These are phyloP conservation scores for Fusarium sp. DNA, from an alignment of 2,329 filamentous ascomycete species.

Conservation along the genomic window DNA sequence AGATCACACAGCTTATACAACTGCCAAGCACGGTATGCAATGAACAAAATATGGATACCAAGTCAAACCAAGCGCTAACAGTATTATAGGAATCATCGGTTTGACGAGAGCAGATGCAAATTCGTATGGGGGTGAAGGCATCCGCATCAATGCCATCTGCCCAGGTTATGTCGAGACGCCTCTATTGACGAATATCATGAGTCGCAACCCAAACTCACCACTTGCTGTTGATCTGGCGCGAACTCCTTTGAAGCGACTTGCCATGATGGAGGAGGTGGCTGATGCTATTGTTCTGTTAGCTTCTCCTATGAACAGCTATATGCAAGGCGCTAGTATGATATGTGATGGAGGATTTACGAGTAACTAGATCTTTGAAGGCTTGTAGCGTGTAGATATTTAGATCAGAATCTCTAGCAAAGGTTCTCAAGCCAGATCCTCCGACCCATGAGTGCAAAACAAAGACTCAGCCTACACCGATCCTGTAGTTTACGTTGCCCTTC, in stretches of 20 bases:
- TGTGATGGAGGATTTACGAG: conserved; percentile 59
- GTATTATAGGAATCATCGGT: conserved; percentile 54
- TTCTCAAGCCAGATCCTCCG: not conserved
- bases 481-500: too few relatives aligned
- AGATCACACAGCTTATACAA: conserved; percentile 59
- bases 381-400: too few relatives aligned
- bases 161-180: conserved; percentile 62
- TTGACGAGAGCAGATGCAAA: conserved; percentile 65
- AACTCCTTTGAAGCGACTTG: conserved; percentile 61
- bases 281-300: conserved; percentile 64
- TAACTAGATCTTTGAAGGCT: conserved; percentile 21
- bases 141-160: conserved; percentile 71
- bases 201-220: conserved; percentile 41
- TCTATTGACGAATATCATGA: conserved; percentile 45
- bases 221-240: conserved; percentile 54
- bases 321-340: conserved; percentile 60
- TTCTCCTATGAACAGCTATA: conserved; percentile 63
- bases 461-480: not conserved
- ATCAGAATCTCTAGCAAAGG: not conserved
- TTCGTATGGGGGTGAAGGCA: conserved; percentile 61
- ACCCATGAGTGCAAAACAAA: not conserved
- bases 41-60: not conserved
- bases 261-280: conserved; percentile 62
- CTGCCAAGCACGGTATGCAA: conserved; percentile 61
- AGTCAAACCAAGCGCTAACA: not conserved